Percentiles rank a stretch among this genome's conserved stretches.
phyloP scores from a whole-genome alignment of 169 alveolate species.

The Plasmodium relictum region DNA sequence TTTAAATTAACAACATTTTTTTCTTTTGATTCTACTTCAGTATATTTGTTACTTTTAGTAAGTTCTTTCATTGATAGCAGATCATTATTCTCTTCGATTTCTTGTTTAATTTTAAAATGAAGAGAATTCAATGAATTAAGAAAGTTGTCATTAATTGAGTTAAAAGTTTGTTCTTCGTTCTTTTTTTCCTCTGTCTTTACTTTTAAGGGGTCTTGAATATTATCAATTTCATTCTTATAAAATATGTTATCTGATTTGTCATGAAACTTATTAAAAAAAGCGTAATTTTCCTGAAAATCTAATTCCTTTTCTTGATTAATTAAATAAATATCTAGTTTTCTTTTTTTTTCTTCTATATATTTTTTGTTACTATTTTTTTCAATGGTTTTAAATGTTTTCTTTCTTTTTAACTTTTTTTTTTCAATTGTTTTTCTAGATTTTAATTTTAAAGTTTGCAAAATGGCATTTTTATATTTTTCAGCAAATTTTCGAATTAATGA shows the following conservation, averaged over 20 bases:
- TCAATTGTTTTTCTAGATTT: conserved; percentile 41
- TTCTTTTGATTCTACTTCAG: not conserved
- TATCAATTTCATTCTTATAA: not conserved
- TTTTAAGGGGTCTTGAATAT: conserved; percentile 2
- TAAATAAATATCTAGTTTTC: conserved; percentile 31
- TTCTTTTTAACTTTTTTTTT: conserved; percentile 24
- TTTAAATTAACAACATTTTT: too few relatives aligned
- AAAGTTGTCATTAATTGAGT: conserved; percentile 1
- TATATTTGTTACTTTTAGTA: not conserved
- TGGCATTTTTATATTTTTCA: conserved; percentile 33
- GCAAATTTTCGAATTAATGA: conserved; percentile 41
- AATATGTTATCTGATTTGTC: conserved; percentile 23
- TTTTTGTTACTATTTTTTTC: conserved; percentile 15
- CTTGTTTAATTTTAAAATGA: conserved; percentile 59
- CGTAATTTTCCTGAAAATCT: conserved; percentile 59
- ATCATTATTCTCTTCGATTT: conserved; percentile 56
- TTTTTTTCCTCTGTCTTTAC: conserved; percentile 4
- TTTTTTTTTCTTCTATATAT: conserved; percentile 44
- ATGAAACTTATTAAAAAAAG: conserved; percentile 41
- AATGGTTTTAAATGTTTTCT: conserved; percentile 10
- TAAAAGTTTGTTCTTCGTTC: conserved; percentile 10
- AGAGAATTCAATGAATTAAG: conserved; percentile 42
- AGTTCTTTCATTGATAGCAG: conserved; percentile 10
- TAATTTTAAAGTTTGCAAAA: conserved; percentile 15
- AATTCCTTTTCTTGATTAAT: conserved; percentile 58